These are phyloP conservation scores for Salix exigua DNA, from an alignment of 345 rosid species.

Conservation along the genomic window DNA sequence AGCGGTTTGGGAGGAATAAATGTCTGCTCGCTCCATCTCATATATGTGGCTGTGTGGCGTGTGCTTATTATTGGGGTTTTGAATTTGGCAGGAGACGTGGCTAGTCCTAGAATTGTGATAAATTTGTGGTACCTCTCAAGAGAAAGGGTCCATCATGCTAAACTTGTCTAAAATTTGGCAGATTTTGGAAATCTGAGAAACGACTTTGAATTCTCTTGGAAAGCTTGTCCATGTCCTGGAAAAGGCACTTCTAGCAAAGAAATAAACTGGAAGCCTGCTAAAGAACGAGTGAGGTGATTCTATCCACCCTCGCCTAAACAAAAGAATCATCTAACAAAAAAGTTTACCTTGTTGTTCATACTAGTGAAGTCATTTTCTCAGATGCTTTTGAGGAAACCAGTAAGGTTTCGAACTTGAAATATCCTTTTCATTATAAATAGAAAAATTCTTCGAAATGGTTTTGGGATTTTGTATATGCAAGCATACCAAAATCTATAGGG, in stretches of 20 bases:
- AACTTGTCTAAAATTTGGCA: not conserved
- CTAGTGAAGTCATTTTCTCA: not conserved
- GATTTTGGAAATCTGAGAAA: no score
- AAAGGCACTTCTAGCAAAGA: no score
- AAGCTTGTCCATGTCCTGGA: no score
- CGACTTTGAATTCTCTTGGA: no score
- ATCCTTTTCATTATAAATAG: not conserved
- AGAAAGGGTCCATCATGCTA: not conserved
- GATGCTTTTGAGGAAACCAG: not conserved
- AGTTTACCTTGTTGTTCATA: not conserved
- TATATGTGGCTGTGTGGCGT: no score
- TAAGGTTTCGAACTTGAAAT: not conserved
- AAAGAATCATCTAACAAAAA: not conserved
- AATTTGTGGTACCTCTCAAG: not conserved
- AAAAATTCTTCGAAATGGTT: not conserved
- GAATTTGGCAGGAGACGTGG: not conserved
- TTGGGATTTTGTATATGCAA: not conserved
- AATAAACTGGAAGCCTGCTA: no score
- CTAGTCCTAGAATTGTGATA: not conserved
- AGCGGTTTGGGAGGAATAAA: no score
- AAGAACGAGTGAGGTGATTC: no score
- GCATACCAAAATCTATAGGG: not conserved
- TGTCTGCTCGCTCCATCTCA: no score
- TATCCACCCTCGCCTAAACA: no score
- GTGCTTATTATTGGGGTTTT: no score